Conservation (phyloP, 2,329 filamentous ascomycete species). For the Rhynchosporium secalis region DNA sequence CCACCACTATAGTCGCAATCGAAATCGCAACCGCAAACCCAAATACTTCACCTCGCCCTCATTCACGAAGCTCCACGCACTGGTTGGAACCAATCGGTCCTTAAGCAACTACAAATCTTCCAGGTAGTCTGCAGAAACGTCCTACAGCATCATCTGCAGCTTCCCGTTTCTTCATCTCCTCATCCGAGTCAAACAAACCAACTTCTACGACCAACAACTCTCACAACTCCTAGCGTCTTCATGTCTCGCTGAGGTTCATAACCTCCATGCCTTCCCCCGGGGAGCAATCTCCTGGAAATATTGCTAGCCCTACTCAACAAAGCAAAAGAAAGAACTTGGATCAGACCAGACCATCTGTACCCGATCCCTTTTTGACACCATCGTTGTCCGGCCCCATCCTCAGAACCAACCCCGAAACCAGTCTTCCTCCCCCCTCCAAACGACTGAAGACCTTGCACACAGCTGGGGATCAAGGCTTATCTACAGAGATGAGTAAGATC, state of each 20-base stretch:
- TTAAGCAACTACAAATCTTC: neutral
- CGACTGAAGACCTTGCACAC: constrained; percentile 74
- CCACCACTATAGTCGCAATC: neutral
- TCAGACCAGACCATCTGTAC: constrained; percentile 15
- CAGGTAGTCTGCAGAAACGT: neutral
- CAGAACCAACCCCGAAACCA: constrained; percentile 9
- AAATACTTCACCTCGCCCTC: neutral
- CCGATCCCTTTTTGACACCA: constrained; percentile 10
- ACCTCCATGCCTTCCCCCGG: constrained; percentile 38
- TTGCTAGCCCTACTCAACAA: constrained; percentile 21
- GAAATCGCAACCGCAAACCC: neutral
- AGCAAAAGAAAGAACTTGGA: constrained; percentile 34
- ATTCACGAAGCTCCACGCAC: neutral
- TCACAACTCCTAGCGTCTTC: constrained; percentile 21
- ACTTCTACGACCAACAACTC: constrained; percentile 7
- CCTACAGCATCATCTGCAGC: constrained; percentile 13
- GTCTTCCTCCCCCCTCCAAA: constrained; percentile 53
- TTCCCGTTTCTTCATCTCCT: constrained; percentile 9
- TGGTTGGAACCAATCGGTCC: neutral
- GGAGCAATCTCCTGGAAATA: constrained; percentile 31
- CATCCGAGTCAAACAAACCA: constrained; percentile 2
- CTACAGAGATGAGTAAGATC: constrained; percentile 33
- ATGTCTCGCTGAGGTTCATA: constrained; percentile 31
- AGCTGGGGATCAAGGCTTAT: constrained; percentile 21
- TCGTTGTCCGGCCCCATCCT: constrained; percentile 10